Evolutionary conservation across 106 monocot genomes (phyloP).

Genomic region (Triglochin maritima): DNA sequence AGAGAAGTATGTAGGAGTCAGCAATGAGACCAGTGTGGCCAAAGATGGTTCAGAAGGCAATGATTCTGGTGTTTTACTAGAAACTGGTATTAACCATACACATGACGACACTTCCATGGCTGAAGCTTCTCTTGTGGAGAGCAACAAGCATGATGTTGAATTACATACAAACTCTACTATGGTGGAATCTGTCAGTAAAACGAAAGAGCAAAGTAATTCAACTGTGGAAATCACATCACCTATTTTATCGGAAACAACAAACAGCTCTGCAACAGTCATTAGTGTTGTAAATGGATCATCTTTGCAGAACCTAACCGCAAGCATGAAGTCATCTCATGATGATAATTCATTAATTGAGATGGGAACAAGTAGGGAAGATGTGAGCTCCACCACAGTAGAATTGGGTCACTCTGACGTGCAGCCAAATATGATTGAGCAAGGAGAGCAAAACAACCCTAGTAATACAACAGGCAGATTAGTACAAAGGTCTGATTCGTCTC

Average conservation of each 20-base stretch:
- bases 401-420: background rate
- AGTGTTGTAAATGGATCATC: background rate
- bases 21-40: background rate
- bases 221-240: background rate
- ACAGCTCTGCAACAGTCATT: background rate
- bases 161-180: slow-evolving; percentile 2
- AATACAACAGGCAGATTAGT: background rate
- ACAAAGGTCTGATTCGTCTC: background rate
- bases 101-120: background rate
- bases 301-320: background rate
- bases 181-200: background rate
- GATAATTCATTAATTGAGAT: background rate
- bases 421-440: background rate
- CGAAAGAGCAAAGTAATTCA: slow-evolving; percentile 1
- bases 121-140: background rate
- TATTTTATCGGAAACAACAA: background rate
- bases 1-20: slow-evolving; percentile 4
- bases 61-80: slow-evolving; percentile 1
- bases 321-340: background rate
- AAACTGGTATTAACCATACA: background rate
- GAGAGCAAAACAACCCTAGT: background rate
- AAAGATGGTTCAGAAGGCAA: background rate
- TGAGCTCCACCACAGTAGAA: background rate
- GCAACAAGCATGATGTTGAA: background rate
- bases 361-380: background rate